phyloP scores from a whole-genome alignment of 768 basidiomycete genomes.

The Tulasnella sp. region DNA sequence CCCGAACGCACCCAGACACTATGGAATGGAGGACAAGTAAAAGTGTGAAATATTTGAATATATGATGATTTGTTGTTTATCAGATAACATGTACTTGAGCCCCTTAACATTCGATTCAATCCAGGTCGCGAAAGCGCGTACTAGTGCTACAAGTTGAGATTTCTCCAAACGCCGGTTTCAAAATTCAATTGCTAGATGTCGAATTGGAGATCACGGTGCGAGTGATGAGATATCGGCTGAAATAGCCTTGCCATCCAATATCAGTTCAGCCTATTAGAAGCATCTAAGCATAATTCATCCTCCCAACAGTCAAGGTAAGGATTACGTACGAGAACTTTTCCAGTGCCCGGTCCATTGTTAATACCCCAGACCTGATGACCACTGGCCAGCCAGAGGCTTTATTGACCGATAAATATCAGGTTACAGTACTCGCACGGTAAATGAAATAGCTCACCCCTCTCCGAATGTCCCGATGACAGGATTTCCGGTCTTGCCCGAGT shows the following conservation, averaged over 20 bases:
- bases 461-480: slow-evolving; percentile 16
- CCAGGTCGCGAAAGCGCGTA: too few species aligned
- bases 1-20: background rate
- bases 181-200: too few species aligned
- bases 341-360: slow-evolving; percentile 29
- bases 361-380: slow-evolving; percentile 17
- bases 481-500: slow-evolving; percentile 11
- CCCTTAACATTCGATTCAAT: too few species aligned
- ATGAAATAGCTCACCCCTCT: slow-evolving; percentile 6
- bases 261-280: slow-evolving; percentile 9
- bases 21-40: background rate
- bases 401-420: background rate
- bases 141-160: too few species aligned
- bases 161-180: too few species aligned
- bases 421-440: background rate
- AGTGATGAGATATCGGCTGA: slow-evolving; percentile 10
- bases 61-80: background rate
- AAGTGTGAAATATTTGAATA: background rate
- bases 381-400: slow-evolving; percentile 14
- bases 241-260: slow-evolving; percentile 13
- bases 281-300: background rate
- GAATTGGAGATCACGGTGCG: slow-evolving; percentile 7
- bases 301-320: background rate
- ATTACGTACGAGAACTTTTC: slow-evolving; percentile 22
- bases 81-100: too few species aligned